These are phyloP conservation scores for Psilocybe cubensis DNA, from an alignment of 768 basidiomycete genomes.

Conservation along the genomic window DNA sequence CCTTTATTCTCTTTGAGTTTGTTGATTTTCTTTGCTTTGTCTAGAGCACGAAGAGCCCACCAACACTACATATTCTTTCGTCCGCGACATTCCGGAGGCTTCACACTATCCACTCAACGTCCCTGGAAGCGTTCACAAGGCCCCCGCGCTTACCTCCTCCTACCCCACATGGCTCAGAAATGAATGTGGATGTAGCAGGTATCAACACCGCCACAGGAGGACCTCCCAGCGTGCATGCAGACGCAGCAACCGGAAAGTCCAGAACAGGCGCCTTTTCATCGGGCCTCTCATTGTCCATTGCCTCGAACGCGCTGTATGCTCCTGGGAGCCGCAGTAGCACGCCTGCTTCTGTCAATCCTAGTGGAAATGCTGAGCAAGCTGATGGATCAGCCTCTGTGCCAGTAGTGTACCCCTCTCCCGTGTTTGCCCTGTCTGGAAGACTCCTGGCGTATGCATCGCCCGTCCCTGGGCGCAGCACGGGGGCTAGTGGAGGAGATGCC, in stretches of 20 bases:
- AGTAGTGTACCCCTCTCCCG: conserved; percentile 40
- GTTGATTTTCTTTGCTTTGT: not conserved
- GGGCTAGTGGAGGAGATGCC: not conserved
- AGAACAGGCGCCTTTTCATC: no score
- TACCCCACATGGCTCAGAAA: conserved; percentile 16
- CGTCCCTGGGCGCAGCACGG: conserved; percentile 4
- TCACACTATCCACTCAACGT: conserved; percentile 49
- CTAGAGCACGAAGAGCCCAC: conserved; percentile 62
- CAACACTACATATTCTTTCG: conserved; percentile 60
- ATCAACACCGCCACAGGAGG: no score
- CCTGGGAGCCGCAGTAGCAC: no score
- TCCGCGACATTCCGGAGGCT: conserved; percentile 54
- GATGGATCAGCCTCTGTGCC: no score
- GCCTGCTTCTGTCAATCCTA: no score
- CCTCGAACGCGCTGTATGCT: no score
- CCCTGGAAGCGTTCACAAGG: conserved; percentile 49
- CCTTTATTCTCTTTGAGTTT: not conserved
- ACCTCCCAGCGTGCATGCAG: not conserved
- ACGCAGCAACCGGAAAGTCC: no score
- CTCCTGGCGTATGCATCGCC: conserved; percentile 60
- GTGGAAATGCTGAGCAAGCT: no score
- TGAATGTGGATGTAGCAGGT: conserved; percentile 13
- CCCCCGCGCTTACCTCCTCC: conserved; percentile 21
- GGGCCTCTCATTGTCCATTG: conserved; percentile 6
- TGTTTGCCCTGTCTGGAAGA: conserved; percentile 66